Base-by-base conservation (phyloP, 495 filamentous ascomycete genomes). In the Penicillium manginii region DNA sequence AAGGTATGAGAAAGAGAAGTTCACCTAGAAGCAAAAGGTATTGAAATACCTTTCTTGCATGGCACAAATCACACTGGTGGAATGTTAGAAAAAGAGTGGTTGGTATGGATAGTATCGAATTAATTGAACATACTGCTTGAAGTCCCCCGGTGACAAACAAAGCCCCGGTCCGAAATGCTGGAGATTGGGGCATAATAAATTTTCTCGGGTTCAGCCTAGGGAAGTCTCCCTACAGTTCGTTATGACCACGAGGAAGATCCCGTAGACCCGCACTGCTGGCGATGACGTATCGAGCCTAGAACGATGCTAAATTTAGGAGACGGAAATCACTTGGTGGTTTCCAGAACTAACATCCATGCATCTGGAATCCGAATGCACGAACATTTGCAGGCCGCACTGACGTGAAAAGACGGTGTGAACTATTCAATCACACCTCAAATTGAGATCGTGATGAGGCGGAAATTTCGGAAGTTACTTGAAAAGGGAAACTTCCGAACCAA, bases 381-480 rank as follows among this genome's bases (percentile, higher is more conserved):
- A 43, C 12, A n/a, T 8, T 19, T 43, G 7, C 40, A 37, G 40
- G n/a, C 4, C 15, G 15, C 40, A 9, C 10, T 18, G 40, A n/a
- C 40, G n/a, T 43, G n/a, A 10, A 43, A 6, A 43, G 40, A 43
- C 40, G 40, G 40, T 43, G 40, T 43, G 40, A 19, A 39, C 35
- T n/a, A n/a, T 39, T 39, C 12, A n/a, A 39, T 39, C 15, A 9
- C 35, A n/a, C 35, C 4, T 12, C 12, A 4, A 12, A 11, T 14
- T 1, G 35, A 39, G 9, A 14, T 39, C 15, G 9, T 29, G 1
- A 4, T 17, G 40, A 18, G 17, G 17, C 4, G 40, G 40, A 43
- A 43, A 9, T 17, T 43, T 43, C 40, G 40, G 40, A 43, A 19
- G 15, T 43, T 43, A 17, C 40, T n/a, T 6, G 7, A 43, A 21